These are phyloP conservation scores for Hanseniaspora guilliermondii DNA, from an alignment of 805 yeast genomes.

Conservation along the genomic window DNA sequence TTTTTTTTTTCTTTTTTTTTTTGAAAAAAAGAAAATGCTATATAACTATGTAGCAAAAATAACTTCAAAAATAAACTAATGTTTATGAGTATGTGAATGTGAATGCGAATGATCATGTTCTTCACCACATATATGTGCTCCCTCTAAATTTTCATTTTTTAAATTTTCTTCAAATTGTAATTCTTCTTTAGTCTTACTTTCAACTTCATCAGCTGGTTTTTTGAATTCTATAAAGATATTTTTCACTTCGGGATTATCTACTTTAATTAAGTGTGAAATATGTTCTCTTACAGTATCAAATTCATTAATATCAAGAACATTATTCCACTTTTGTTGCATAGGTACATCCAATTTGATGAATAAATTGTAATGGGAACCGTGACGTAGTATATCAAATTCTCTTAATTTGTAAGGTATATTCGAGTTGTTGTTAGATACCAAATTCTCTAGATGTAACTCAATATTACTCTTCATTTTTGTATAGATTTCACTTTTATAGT, in stretches of 20 bases:
- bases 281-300: constrained; percentile 33
- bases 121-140: constrained; percentile 3
- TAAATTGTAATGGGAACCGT: constrained; percentile 45
- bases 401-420: constrained; percentile 30
- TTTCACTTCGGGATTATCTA: background rate
- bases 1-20: too few relatives aligned
- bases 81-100: background rate
- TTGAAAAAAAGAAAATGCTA: too few relatives aligned
- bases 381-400: constrained; percentile 37
- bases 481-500: constrained; percentile 40
- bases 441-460: constrained; percentile 25
- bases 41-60: background rate
- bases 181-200: background rate
- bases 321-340: constrained; percentile 33
- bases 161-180: background rate
- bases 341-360: constrained; percentile 30
- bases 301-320: constrained; percentile 31
- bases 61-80: background rate
- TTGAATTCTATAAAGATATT: constrained; percentile 3
- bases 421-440: constrained; percentile 34
- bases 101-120: background rate
- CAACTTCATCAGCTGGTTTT: background rate
- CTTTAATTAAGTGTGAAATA: background rate
- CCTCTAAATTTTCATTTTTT: background rate
- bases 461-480: constrained; percentile 32